Base-by-base conservation (phyloP, 106 monocot genomes). In the Chionographis japonica region DNA sequence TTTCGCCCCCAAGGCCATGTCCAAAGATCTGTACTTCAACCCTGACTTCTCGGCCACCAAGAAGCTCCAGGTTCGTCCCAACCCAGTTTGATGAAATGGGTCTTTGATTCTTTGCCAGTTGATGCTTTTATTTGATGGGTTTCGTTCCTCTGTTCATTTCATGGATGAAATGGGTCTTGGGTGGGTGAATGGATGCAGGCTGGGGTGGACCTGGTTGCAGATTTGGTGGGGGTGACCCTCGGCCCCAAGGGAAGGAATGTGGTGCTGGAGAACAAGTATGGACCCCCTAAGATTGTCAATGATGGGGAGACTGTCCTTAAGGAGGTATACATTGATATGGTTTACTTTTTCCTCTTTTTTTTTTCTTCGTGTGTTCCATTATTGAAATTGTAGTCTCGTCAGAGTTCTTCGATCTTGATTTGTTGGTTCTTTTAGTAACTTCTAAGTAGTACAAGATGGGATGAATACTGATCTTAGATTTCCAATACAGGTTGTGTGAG, bases 291-390 rank as follows among this genome's bases (percentile, higher is more conserved):
- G 79, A 94, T 94, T 73, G 94, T 94, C 19, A 94, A 94, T 56
- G 94, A 94, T 68, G 94, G 94, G 14, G 94, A 90, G 64, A 94
- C 94, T 62, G 83, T 94, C n/a, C 85, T 88, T 37, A 94, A 87
- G 69, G 83, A 94, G 80, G 94, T 94, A 65, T 5, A 15, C 4
- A 2, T 6, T 4, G 61, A 43, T 4, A 9, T 3, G 8, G 13
- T 18, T 38, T 27, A 27, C 27, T 1, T 27, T 27, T 27, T 27
- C 27, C 8, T 39, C 67, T 37, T 4, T 54, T 49, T 75, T 36
- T 20, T 15, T 39, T 57, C 4, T 39, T 57, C 4, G n/a, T 37
- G 38, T 12, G 59, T 10, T 68, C 37, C 8, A 27, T n/a, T 13
- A 5, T 3, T 19, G 9, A 43, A 15, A 15, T 50, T 60, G 39